Evolutionary conservation across 78 protist genomes (phyloP).

Genomic region (Dictyostelium intermedium): DNA sequence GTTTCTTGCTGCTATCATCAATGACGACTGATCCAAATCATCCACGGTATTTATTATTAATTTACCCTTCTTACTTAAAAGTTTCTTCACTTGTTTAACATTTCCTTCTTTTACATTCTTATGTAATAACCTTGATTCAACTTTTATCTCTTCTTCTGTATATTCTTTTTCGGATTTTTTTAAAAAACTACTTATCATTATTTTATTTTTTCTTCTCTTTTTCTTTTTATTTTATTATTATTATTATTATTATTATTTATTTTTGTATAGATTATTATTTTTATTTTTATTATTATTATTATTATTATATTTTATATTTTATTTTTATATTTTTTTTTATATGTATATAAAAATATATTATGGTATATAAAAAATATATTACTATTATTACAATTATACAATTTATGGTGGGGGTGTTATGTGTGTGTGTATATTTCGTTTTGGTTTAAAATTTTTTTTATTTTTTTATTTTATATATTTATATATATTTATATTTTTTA

Average conservation of each 20-base stretch:
- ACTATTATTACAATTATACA: background rate
- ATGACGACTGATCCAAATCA: constrained; percentile 42
- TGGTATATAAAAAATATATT: background rate
- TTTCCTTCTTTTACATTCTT: constrained; percentile 30
- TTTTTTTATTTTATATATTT: too few species aligned
- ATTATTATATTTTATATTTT: background rate
- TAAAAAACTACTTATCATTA: constrained; percentile 12
- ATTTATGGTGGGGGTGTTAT: background rate
- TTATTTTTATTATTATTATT: background rate
- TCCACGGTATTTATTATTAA: background rate
- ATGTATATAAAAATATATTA: too few species aligned
- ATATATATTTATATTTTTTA: too few species aligned
- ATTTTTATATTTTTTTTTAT: background rate
- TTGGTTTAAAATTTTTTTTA: background rate
- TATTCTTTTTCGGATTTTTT: background rate
- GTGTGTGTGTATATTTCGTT: background rate
- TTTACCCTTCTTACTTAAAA: background rate
- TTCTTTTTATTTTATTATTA: background rate
- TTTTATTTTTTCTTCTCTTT: background rate
- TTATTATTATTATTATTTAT: background rate
- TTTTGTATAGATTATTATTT: background rate
- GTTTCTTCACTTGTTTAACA: constrained; percentile 45
- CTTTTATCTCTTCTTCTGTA: constrained; percentile 60
- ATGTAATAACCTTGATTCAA: constrained; percentile 10
- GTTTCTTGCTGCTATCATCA: constrained; percentile 33